phyloP scores from a whole-genome alignment of 2,329 filamentous ascomycete species.

The Arthrobotrys conoides region DNA sequence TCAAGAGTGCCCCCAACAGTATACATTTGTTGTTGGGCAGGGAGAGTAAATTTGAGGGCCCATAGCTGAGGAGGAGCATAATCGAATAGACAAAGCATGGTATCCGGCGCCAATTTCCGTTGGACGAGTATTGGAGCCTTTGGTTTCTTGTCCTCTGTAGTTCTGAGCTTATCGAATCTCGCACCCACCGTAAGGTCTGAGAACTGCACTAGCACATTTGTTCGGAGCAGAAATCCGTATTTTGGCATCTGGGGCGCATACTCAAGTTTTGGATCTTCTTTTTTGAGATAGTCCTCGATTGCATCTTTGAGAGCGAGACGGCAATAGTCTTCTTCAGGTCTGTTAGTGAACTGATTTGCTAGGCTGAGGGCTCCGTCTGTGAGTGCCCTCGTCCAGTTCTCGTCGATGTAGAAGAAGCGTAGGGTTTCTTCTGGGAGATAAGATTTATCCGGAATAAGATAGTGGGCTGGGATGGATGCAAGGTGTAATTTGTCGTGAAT shows the following conservation, averaged over 20 bases:
- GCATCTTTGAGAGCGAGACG: neutral
- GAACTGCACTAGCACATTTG: constrained; percentile 11
- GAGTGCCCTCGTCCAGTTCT: constrained; percentile 67
- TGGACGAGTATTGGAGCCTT: constrained; percentile 13
- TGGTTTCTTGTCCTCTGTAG: constrained; percentile 6
- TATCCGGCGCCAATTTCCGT: constrained; percentile 1
- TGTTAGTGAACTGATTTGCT: constrained; percentile 66
- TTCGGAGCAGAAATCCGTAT: constrained; percentile 6
- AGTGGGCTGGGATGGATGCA: constrained; percentile 67
- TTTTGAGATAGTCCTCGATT: neutral
- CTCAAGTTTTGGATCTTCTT: neutral
- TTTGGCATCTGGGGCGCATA: constrained; percentile 11
- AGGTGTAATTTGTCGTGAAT: constrained; percentile 67
- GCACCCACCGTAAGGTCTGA: constrained; percentile 6
- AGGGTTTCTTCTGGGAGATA: constrained; percentile 67
- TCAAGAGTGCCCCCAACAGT: too few relatives aligned
- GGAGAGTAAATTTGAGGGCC: neutral
- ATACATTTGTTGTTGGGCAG: too few relatives aligned
- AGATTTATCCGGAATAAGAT: constrained; percentile 67
- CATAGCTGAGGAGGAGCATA: constrained; percentile 3
- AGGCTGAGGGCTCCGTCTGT: constrained; percentile 68
- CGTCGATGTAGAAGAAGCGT: constrained; percentile 69
- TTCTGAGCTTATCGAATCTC: neutral
- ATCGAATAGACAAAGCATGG: constrained; percentile 20
- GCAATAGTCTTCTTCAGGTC: neutral